Evolutionary conservation across 306 rosid genomes (phyloP), one percentile per base, ranked within the genome.

Genomic region (Begonia fuchsioides): DNA sequence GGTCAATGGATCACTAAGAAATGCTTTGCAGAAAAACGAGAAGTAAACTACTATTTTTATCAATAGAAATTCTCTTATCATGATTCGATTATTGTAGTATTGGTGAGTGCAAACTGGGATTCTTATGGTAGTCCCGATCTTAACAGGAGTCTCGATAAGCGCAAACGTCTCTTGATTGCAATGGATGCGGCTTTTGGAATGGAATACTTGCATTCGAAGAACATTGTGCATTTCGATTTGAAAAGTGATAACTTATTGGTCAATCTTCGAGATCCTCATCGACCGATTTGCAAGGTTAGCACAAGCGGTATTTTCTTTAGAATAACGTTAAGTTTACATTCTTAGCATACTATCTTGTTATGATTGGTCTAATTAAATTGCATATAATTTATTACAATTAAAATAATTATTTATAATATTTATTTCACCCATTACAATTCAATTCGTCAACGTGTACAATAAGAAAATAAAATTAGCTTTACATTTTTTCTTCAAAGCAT

Each of bases 121-220:
- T 26, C 35, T 26, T 26, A 26, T 26, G 35, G 7, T 26, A 26
- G 15, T 13, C 19, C 50, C 61, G 41, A 44, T 66, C 49, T 32
- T 59, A 15, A 47, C 78, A 88, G 96, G 86, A 70, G 17, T 68
- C 80, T 78, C 49, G 96, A 88, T 75, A 83, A 70, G 83, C 90
- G 93, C 43, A 88, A 78, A 65, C 80, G 86, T 11, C 74, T 78
- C 49, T 60, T 88, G 70, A 84, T 88, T 64, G 95, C 93, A n/a
- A 74, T 88, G 95, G 97, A 88, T 55, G 95, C 71, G 41, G 95
- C 97, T 50, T 88, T 81, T 56, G 97, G 97, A 52, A 83, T 88
- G 97, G 97, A 88, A 70, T 88, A 88, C 49, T 59, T 88, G 72
- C 97, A 88, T 68, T 93, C 81, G 51, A 88, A 81, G 71, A 88